Evolutionary conservation across 73 alveolate species (phyloP), one percentile per base, ranked within the genome.

Genomic region (Paramecium octaurelia): DNA sequence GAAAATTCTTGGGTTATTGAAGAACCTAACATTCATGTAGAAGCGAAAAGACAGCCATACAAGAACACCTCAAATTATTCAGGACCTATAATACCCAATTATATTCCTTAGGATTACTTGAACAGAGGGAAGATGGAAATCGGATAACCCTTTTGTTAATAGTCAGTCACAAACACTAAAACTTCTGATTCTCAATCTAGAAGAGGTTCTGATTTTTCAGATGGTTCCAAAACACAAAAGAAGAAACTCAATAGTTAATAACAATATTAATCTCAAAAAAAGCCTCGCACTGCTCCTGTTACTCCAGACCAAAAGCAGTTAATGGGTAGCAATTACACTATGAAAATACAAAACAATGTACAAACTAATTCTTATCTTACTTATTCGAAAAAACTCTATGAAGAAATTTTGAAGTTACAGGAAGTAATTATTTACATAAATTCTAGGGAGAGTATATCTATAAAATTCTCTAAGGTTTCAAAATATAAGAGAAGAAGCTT

Each of bases 221-320:
- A 75, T 75, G 59, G 38, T 16, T 34, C 36, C 8, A 75, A 68
- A 11, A 27, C 36, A 2, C 9, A 75, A 34, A 34, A 75, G 88
- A 54, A 54, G 21, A 54, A 54, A 54, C 58, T 36, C 18, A 75
- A 36, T 31, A 21, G 10, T 75, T 21, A 75, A 36, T 40, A 75
- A 71, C 21, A 71, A 71, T 71, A 9, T 18, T 36, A 75, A 36
- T 35, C 42, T 21, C 36, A 75, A 21, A 75, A 75, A 44, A 75
- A 75, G 24, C 58, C 57, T 75, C 58, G 88, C 14, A 75, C 88
- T 36, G 88, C 88, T 40, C 88, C 88, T 75, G 60, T 40, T 21
- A 75, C 88, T 75, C 88, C 88, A 16, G 59, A 75, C 18, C 6
- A 75, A 40, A 75, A 40, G 18, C 5, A 40, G 8, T 40, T 36